Base-by-base conservation (phyloP, 805 yeast species). In the Myxozyma geophila region DNA sequence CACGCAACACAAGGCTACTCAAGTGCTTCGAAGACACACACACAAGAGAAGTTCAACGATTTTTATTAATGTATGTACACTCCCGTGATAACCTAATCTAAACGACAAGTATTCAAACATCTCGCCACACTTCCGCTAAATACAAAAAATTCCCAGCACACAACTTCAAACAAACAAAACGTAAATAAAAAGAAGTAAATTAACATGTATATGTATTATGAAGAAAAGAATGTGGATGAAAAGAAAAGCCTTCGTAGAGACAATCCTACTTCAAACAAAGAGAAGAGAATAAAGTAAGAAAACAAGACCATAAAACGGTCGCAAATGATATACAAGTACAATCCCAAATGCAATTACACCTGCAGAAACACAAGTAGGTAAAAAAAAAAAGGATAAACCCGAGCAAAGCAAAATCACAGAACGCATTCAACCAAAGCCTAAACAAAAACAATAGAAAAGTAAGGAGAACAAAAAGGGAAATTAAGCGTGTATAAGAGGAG, bases 261-360 rank as follows among this genome's bases (percentile, higher is more conserved):
- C 17, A 50, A 17, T 35, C 17, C 33, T 7, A 19, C 39, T 4
- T 12, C 6, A 10, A 12, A 35, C 5, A 41, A 6, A 41, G 13
- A 37, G 33, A 47, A 44, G 33, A 46, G 28, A n/a, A 36, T 10
- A 21, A 21, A 15, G 3, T 33, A 7, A 36, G n/a, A 13, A 12
- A 41, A 36, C 17, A 39, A 33, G 33, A 50, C 28, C 46, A 40
- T 13, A 58, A 54, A 53, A 28, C 28, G 17, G 44, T 47, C 39
- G 48, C 57, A 36, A 50, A 35, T 52, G 50, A 55, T 55, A 62
- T 52, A 52, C 58, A 57, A 62, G 51, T 62, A 61, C 54, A 62
- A 59, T 48, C 65, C 64, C 60, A 57, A 53, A 61, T 60, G 64
- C 64, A 60, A 60, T n/a, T 40, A 54, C 55, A 59, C 49, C 55